A percentile compares a stretch with the other conserved stretches of the same genome.
Conservation (phyloP, 2,329 filamentous ascomycete genomes). For the Trichoderma oligosporum region DNA sequence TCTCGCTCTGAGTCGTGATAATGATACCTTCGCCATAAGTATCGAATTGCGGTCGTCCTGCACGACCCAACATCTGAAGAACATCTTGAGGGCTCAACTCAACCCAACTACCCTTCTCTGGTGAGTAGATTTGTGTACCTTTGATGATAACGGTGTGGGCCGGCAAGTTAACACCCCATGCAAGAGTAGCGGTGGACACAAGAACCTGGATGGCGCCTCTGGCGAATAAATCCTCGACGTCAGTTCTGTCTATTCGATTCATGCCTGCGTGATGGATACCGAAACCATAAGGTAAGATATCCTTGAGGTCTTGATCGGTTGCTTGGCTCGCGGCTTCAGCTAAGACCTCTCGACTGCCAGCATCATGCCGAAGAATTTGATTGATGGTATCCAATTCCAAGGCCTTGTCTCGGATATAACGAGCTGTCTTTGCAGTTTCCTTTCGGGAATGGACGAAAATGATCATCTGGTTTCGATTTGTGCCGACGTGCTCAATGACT, state of each 20-base stretch:
- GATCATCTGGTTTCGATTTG: constrained; percentile 93
- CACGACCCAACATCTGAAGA: constrained; percentile 96
- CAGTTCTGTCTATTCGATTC: constrained; percentile 88
- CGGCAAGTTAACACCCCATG: constrained; percentile 97
- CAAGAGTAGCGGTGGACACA: constrained; percentile 95
- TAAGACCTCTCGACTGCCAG: constrained; percentile 83
- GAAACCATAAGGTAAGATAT: constrained; percentile 91
- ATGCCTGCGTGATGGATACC: constrained; percentile 98
- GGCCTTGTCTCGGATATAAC: constrained; percentile 93
- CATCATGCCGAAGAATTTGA: constrained; percentile 89
- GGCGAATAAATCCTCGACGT: constrained; percentile 91
- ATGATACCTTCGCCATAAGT: constrained; percentile 98
- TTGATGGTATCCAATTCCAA: constrained; percentile 96
- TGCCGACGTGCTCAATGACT: constrained; percentile 91
- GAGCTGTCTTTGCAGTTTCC: constrained; percentile 95
- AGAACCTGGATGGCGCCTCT: constrained; percentile 91
- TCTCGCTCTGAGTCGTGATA: constrained; percentile 90
- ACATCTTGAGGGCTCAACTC: constrained; percentile 97
- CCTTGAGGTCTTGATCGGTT: constrained; percentile 83
- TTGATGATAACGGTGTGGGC: constrained; percentile 99
- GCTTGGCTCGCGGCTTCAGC: constrained; percentile 79
- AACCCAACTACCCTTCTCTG: constrained; percentile 98
- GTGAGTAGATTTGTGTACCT: constrained; percentile 95
- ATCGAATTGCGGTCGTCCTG: constrained; percentile 92
- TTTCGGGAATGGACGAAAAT: constrained; percentile 99